phyloP scores from a whole-genome alignment of 2,329 filamentous ascomycete genomes.

The Chaetomium sp. region DNA sequence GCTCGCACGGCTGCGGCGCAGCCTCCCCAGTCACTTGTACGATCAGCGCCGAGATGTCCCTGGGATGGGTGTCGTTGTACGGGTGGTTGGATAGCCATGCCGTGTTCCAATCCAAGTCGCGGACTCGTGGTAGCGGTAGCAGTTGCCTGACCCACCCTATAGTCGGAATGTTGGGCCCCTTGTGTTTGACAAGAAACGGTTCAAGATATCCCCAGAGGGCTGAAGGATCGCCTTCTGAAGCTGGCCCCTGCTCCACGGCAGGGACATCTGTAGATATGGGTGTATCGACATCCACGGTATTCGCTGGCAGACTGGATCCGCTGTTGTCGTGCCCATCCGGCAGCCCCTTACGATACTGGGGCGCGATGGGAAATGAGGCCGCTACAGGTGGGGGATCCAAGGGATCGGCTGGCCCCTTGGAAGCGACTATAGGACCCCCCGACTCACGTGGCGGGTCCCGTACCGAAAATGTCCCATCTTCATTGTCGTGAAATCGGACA shows the following conservation, averaged over 20 bases:
- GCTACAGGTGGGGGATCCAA: slow-evolving; percentile 3
- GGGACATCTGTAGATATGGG: too few species aligned
- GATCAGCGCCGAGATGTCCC: slow-evolving; percentile 27
- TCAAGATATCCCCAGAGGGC: slow-evolving; percentile 26
- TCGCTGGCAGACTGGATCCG: too few species aligned
- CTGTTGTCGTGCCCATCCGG: too few species aligned
- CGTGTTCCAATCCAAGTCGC: slow-evolving; percentile 28
- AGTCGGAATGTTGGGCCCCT: slow-evolving; percentile 6
- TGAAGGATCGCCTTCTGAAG: not conserved
- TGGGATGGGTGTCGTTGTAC: slow-evolving; percentile 21
- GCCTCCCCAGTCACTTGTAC: slow-evolving; percentile 29
- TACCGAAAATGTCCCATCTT: slow-evolving; percentile 27
- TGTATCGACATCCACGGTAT: too few species aligned
- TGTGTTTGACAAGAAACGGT: slow-evolving; percentile 20
- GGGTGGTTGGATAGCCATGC: slow-evolving; percentile 16
- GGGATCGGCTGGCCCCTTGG: slow-evolving; percentile 12
- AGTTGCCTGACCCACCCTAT: slow-evolving; percentile 23
- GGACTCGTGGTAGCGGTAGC: slow-evolving; percentile 23
- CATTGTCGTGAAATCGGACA: slow-evolving; percentile 25
- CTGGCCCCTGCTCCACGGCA: too few species aligned
- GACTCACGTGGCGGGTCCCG: not conserved
- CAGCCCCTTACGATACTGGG: too few species aligned
- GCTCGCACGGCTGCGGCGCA: slow-evolving; percentile 22
- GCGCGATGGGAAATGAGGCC: too few species aligned
- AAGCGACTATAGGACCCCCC: slow-evolving; percentile 18